Evolutionary conservation across 164 flowering plant species (phyloP).

Genomic region (Pachysandra terminalis): DNA sequence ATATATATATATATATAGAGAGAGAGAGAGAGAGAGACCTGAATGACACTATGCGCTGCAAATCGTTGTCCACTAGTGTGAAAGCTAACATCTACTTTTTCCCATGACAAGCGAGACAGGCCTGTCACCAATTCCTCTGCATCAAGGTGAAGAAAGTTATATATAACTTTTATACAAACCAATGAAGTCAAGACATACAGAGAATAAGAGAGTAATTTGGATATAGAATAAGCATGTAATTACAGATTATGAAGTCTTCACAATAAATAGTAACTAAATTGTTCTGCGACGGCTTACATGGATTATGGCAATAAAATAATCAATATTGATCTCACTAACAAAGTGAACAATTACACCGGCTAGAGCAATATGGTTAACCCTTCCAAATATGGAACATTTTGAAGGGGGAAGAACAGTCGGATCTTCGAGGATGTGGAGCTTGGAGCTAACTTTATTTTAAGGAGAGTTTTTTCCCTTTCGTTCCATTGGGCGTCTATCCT

Average conservation of each 20-base stretch:
- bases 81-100: constrained; percentile 95
- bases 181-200: too few relatives aligned
- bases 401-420: too few relatives aligned
- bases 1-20: not conserved
- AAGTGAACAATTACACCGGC: not conserved
- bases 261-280: not conserved
- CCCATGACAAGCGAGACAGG: constrained; percentile 86
- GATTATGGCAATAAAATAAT: too few relatives aligned
- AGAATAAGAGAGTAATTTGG: too few relatives aligned
- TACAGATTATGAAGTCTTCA: too few relatives aligned
- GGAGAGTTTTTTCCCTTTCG: too few relatives aligned
- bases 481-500: too few relatives aligned
- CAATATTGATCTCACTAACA: not conserved
- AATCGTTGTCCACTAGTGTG: constrained; percentile 63
- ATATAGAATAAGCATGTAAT: too few relatives aligned
- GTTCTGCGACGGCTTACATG: not conserved
- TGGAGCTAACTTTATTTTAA: too few relatives aligned
- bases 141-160: constrained; percentile 13
- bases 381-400: too few relatives aligned
- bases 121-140: constrained; percentile 74
- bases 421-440: too few relatives aligned
- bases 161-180: not conserved
- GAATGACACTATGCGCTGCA: constrained; percentile 94
- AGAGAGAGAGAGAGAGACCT: constrained; percentile 47
- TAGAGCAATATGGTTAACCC: too few relatives aligned